Base-by-base conservation (phyloP, 2,329 filamentous ascomycete species). In the Alternaria metachromatica region DNA sequence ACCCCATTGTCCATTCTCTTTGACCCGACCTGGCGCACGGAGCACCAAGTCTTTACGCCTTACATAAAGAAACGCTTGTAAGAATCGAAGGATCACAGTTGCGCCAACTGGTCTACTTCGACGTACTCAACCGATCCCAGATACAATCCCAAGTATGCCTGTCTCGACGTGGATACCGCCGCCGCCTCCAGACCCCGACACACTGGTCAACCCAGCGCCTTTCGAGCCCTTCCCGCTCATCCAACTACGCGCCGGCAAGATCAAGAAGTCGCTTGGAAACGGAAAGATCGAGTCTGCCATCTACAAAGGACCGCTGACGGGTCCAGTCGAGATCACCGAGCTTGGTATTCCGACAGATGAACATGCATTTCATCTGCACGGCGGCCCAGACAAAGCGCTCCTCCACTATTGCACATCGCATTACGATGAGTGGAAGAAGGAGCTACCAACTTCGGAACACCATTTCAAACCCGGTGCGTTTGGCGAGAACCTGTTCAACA, bases 331-430 rank as follows among this genome's bases (percentile, higher is more conserved):
- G 4, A 82, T 89, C 37, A 80, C 76, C 3, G 80, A 77, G 20
- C 69, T 84, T 3, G 89, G 89, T 0, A 83, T 90, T 13, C 82
- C 85, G 15, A 84, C 80, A 6, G 89, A 91, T 64, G 87, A 90
- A 71, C 88, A 90, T 61, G 87, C 89, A 57, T 84, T 83, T 25
- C 86, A 84, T 1, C 87, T 88, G 56, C 89, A 91, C 62, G 88
- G 88, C 7, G 88, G 88, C 0, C 76, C 80, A 0, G 89, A 92
- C 63, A 91, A 90, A 75, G 89, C 89, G 0, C 81, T 91, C 10
- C 84, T 89, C 30, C 75, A 80, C 84, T 89, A 90, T 70, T 90
- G 86, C 76, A 84, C 84, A 6, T 79, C 83, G 0, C 88, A 91
- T 73, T 91, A 91, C 70, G 67, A 80, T 0, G 69, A 76, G 18